A percentile compares a stretch with the other conserved stretches of the same genome.
These are phyloP conservation scores for Xylariaceae sp. DNA, from an alignment of 2,329 filamentous ascomycete species.

Conservation along the genomic window DNA sequence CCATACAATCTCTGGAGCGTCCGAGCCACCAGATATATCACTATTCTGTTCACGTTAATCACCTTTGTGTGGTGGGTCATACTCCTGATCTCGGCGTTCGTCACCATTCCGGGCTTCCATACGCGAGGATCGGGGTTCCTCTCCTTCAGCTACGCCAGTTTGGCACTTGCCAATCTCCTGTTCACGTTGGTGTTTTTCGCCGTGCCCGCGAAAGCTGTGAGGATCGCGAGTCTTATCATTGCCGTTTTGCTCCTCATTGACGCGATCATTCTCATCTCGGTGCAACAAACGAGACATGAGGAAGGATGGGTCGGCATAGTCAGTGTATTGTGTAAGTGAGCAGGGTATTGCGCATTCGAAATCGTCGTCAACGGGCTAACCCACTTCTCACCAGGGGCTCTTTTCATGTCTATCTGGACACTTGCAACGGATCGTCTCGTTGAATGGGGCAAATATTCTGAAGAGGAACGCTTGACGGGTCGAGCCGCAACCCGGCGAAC, in stretches of 20 bases:
- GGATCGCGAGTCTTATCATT: constrained; percentile 65
- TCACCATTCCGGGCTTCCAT: constrained; percentile 81
- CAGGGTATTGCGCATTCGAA: not conserved
- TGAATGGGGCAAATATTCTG: constrained; percentile 84
- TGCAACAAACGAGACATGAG: constrained; percentile 68
- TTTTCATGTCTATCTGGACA: constrained; percentile 73
- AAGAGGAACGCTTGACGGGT: constrained; percentile 88
- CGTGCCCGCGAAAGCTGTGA: constrained; percentile 72
- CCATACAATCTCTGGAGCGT: constrained; percentile 96
- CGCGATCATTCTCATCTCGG: constrained; percentile 71
- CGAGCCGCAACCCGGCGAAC: constrained; percentile 79
- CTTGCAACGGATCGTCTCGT: constrained; percentile 76
- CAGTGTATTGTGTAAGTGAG: constrained; percentile 60
- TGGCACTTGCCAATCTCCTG: constrained; percentile 70
- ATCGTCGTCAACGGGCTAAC: constrained; percentile 12
- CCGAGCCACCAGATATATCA: constrained; percentile 70
- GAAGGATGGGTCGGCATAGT: constrained; percentile 89
- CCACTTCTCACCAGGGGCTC: constrained; percentile 48
- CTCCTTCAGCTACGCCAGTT: constrained; percentile 73
- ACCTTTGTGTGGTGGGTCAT: constrained; percentile 91
- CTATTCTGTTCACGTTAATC: constrained; percentile 66
- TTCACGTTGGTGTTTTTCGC: constrained; percentile 82
- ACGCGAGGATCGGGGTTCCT: constrained; percentile 89
- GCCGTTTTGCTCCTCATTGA: constrained; percentile 64
- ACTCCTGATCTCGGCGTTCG: constrained; percentile 82